phyloP scores from a whole-genome alignment of 2,329 filamentous ascomycete species.

The Clonostachys chloroleuca region DNA sequence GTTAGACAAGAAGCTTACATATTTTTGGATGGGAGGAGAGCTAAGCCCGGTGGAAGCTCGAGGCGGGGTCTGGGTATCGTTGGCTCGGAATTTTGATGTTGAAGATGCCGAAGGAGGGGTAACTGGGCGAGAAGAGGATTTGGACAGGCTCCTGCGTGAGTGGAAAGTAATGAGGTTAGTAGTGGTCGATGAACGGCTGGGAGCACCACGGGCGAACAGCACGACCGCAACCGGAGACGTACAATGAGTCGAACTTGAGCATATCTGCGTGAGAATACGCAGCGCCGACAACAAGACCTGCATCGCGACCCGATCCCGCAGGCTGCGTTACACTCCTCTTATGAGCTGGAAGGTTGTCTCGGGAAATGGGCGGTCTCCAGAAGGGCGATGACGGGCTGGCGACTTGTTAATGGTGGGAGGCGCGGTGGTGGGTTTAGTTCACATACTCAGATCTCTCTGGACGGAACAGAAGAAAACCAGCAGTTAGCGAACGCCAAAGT shows the following conservation, averaged over 20 bases:
- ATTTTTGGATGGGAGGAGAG: conserved; percentile 66
- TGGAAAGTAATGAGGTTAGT: conserved; percentile 4
- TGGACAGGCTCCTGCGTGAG: conserved; percentile 50
- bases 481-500: too few relatives aligned
- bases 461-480: conserved; percentile 1
- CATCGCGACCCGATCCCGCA: conserved; percentile 43
- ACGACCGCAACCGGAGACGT: conserved; percentile 21
- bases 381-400: conserved; percentile 81
- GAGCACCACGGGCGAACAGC: background rate
- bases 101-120: conserved; percentile 64
- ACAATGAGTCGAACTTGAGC: conserved; percentile 81
- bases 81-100: conserved; percentile 36
- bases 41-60: conserved; percentile 14
- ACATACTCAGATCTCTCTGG: conserved; percentile 62
- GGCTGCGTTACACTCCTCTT: conserved; percentile 40
- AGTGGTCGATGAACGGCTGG: background rate
- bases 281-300: conserved; percentile 80
- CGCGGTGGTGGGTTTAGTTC: conserved; percentile 4
- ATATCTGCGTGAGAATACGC: conserved; percentile 96
- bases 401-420: background rate
- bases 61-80: conserved; percentile 52
- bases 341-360: conserved; percentile 28
- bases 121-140: conserved; percentile 61
- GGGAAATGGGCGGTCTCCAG: conserved; percentile 64
- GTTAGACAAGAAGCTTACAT: conserved; percentile 76